A percentile compares a stretch with the other conserved stretches of the same genome.
These are phyloP conservation scores for Taxillus chinensis DNA, from an alignment of 164 flowering plant genomes.

Conservation along the genomic window DNA sequence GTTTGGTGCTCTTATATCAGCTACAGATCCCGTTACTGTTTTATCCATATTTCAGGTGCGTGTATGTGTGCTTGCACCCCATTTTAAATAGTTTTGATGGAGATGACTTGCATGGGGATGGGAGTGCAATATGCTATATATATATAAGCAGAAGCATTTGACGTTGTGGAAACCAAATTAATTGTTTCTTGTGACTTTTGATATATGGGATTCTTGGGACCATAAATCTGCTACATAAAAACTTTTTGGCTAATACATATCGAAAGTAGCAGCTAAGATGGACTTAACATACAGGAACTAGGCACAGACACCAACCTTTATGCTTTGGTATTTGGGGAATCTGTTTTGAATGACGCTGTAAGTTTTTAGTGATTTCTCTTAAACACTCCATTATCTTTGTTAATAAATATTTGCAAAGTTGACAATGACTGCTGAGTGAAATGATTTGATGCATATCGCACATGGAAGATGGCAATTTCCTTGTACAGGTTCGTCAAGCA, in stretches of 20 bases:
- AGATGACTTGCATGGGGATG: too few species aligned
- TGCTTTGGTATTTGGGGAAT: constrained; percentile 99
- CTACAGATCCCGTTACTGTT: constrained; percentile 99
- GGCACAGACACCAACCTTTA: constrained; percentile 91
- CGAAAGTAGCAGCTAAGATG: too few species aligned
- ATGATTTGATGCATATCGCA: constrained; percentile 12
- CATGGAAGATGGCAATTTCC: constrained; percentile 90
- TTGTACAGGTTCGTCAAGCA: constrained; percentile 66
- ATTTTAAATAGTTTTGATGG: too few species aligned
- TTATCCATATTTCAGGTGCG: constrained; percentile 91
- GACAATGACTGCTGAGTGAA: constrained; percentile 7
- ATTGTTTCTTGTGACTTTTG: too few species aligned
- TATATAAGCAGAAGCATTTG: too few species aligned
- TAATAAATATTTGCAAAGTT: neutral
- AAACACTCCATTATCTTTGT: neutral
- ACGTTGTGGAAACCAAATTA: too few species aligned
- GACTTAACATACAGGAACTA: constrained; percentile 54
- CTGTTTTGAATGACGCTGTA: constrained; percentile 98
- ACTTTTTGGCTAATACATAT: too few species aligned
- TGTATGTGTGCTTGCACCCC: neutral
- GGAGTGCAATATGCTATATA: too few species aligned
- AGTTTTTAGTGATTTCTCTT: constrained; percentile 20
- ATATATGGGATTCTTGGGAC: too few species aligned
- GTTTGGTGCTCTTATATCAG: constrained; percentile 99
- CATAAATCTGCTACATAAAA: too few species aligned